Percentiles rank a stretch among this genome's conserved stretches.
phyloP scores from a whole-genome alignment of 2,329 filamentous ascomycete species.

The Xylariaceae sp. region DNA sequence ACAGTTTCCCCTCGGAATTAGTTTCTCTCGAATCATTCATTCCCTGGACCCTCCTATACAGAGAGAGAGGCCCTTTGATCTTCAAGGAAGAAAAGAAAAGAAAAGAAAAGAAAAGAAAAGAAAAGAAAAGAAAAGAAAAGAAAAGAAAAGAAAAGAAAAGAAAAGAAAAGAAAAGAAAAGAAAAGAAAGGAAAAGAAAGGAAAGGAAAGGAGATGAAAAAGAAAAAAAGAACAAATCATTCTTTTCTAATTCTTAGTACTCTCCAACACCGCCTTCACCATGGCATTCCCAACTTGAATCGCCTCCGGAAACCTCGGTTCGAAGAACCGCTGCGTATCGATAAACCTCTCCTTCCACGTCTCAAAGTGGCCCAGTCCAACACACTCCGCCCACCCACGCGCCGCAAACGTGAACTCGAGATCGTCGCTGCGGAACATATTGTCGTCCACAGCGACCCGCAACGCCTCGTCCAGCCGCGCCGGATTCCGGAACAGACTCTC shows the following conservation, averaged over 20 bases:
- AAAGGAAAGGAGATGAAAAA: too few species aligned
- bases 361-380: slow-evolving; percentile 89
- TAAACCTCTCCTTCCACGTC: slow-evolving; percentile 85
- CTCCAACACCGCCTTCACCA: slow-evolving; percentile 93
- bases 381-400: slow-evolving; percentile 90
- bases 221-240: too few species aligned
- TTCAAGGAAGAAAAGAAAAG: too few species aligned
- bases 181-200: too few species aligned
- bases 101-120: too few species aligned
- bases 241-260: slow-evolving; percentile 50
- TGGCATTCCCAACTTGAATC: slow-evolving; percentile 82
- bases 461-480: slow-evolving; percentile 72
- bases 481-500: slow-evolving; percentile 89
- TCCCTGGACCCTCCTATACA: too few species aligned
- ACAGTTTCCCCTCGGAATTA: too few species aligned
- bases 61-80: too few species aligned
- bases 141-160: too few species aligned
- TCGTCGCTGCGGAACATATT: slow-evolving; percentile 92
- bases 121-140: too few species aligned
- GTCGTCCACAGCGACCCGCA: slow-evolving; percentile 82
- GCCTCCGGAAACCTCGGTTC: slow-evolving; percentile 84
- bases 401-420: slow-evolving; percentile 95
- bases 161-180: too few species aligned
- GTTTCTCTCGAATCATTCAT: too few species aligned
- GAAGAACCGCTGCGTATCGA: slow-evolving; percentile 87